These are phyloP conservation scores for Hypoxylon cercidicola DNA, from an alignment of 495 filamentous ascomycete genomes.

Conservation along the genomic window DNA sequence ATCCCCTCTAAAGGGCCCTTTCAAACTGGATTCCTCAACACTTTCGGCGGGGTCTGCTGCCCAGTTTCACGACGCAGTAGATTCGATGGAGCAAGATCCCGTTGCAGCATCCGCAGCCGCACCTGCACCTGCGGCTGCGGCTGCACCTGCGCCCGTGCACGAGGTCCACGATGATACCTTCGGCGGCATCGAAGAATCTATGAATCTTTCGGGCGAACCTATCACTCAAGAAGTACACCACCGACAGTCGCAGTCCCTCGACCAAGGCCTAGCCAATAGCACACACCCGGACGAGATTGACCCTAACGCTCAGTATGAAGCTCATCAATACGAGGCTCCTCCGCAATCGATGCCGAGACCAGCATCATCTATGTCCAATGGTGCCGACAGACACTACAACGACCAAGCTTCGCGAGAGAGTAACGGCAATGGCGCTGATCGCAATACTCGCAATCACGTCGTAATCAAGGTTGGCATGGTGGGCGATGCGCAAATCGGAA, in stretches of 20 bases:
- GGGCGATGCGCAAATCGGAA: slow-evolving; percentile 97
- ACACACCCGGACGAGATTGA: slow-evolving; percentile 52
- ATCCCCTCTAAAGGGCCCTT: slow-evolving; percentile 6
- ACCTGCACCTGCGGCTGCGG: slow-evolving; percentile 5
- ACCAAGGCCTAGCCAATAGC: slow-evolving; percentile 50
- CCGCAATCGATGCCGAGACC: slow-evolving; percentile 57
- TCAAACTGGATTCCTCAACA: slow-evolving; percentile 62
- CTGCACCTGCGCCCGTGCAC: slow-evolving; percentile 31
- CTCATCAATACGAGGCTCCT: slow-evolving; percentile 49
- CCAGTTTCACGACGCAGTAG: slow-evolving; percentile 62
- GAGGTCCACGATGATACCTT: slow-evolving; percentile 54
- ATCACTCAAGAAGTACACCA: slow-evolving; percentile 41
- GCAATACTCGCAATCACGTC: slow-evolving; percentile 79
- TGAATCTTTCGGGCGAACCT: slow-evolving; percentile 43
- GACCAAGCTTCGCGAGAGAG: slow-evolving; percentile 51
- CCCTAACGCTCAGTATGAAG: slow-evolving; percentile 52
- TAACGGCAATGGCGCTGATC: slow-evolving; percentile 49
- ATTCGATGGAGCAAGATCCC: slow-evolving; percentile 61
- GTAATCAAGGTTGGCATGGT: slow-evolving; percentile 99
- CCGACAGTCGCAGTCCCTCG: slow-evolving; percentile 51
- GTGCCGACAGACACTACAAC: slow-evolving; percentile 42
- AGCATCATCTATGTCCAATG: slow-evolving; percentile 61
- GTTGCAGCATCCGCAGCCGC: slow-evolving; percentile 1
- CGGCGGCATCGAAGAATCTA: slow-evolving; percentile 51
- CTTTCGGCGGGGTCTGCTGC: slow-evolving; percentile 58